Conservation (phyloP, 345 rosid genomes). For the Linum tenue region DNA sequence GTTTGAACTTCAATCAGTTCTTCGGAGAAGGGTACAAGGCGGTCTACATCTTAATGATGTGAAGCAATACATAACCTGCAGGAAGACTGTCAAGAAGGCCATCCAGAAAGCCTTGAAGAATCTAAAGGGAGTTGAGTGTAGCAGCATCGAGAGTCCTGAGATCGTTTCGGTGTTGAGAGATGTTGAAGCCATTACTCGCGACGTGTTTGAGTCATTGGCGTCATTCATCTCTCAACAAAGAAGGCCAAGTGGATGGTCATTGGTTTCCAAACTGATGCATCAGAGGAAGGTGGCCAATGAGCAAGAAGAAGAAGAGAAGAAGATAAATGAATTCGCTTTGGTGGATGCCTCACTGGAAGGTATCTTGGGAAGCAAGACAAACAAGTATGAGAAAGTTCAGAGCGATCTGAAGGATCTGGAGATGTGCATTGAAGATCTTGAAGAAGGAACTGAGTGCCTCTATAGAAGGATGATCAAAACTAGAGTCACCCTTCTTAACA, state of each 20-base stretch:
- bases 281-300: slow-evolving; percentile 16
- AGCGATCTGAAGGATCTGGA: slow-evolving; percentile 21
- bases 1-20: slow-evolving; percentile 21
- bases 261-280: slow-evolving; percentile 30
- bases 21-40: slow-evolving; percentile 14
- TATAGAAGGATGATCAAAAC: slow-evolving; percentile 33
- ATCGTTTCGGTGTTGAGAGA: slow-evolving; percentile 20
- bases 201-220: slow-evolving; percentile 28
- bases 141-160: slow-evolving; percentile 6
- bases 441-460: slow-evolving; percentile 34
- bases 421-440: slow-evolving; percentile 37
- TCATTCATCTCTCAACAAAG: slow-evolving; percentile 29
- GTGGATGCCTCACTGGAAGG: slow-evolving; percentile 24
- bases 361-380: slow-evolving; percentile 1
- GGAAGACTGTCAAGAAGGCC: slow-evolving; percentile 35
- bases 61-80: slow-evolving; percentile 31
- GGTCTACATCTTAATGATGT: slow-evolving; percentile 14
- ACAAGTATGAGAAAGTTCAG: slow-evolving; percentile 16
- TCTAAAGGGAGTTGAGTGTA: slow-evolving; percentile 17
- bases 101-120: slow-evolving; percentile 27
- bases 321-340: slow-evolving; percentile 24
- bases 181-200: slow-evolving; percentile 22
- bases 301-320: slow-evolving; percentile 18
- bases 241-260: slow-evolving; percentile 24
- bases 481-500: slow-evolving; percentile 37